phyloP scores from a whole-genome alignment of 2,329 filamentous ascomycete genomes.

The Penicillium sp. region DNA sequence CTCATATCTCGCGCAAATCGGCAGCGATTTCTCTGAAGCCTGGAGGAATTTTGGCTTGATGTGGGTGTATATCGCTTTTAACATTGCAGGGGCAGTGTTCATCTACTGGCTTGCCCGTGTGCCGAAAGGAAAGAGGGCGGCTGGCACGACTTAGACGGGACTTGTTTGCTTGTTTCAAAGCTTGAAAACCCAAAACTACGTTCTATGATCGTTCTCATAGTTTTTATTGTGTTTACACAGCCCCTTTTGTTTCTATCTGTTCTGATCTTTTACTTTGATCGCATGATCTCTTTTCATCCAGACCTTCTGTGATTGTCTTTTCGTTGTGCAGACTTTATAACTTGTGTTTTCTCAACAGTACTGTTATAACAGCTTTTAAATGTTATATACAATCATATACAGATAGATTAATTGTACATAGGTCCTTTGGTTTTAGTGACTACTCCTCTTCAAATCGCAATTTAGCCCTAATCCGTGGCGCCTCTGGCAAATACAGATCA shows the following conservation, averaged over 20 bases:
- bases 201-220: too few species aligned
- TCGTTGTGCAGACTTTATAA: background rate
- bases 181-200: background rate
- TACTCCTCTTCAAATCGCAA: background rate
- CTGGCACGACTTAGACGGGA: background rate
- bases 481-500: conserved; percentile 1
- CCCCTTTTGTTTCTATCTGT: background rate
- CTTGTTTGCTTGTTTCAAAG: background rate
- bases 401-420: background rate
- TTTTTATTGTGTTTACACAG: too few species aligned
- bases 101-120: conserved; percentile 16
- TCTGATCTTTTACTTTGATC: background rate
- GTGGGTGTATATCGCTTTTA: conserved; percentile 17
- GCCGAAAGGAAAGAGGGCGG: conserved; percentile 62
- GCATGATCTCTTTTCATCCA: background rate
- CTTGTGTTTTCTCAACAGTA: background rate
- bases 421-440: background rate
- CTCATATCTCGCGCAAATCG: conserved; percentile 45
- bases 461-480: background rate
- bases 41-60: conserved; percentile 19
- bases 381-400: conserved; percentile 36
- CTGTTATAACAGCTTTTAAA: conserved; percentile 66
- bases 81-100: conserved; percentile 7
- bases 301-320: background rate
- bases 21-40: conserved; percentile 1